These are phyloP conservation scores for Pittosporum tobira DNA, from an alignment of 129 eudicot species.

Conservation along the genomic window DNA sequence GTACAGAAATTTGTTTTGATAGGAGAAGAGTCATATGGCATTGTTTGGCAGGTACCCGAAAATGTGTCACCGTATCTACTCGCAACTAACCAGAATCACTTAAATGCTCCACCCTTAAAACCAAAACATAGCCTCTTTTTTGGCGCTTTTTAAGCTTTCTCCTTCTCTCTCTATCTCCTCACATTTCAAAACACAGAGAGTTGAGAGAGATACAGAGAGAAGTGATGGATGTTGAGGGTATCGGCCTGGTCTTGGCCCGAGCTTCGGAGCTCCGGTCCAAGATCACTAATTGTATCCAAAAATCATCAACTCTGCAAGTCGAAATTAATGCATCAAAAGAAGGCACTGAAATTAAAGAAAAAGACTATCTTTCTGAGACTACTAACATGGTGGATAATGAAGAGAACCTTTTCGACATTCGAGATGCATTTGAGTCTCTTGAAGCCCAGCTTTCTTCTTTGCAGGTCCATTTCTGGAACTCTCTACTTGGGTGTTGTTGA, in stretches of 20 bases:
- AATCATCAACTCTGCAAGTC: constrained; percentile 11
- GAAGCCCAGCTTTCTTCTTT: constrained; percentile 73
- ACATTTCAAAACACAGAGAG: constrained; percentile 3
- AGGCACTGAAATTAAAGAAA: constrained; percentile 5
- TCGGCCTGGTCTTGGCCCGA: constrained; percentile 58
- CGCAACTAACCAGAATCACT: constrained; percentile 12
- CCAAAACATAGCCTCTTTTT: constrained; percentile 7
- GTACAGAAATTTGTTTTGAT: constrained; percentile 3
- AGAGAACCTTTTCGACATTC: constrained; percentile 61
- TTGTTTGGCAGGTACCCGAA: constrained; percentile 1
- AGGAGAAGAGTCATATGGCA: constrained; percentile 1
- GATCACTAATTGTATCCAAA: constrained; percentile 58
- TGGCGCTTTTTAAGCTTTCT: constrained; percentile 22
- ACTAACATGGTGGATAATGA: constrained; percentile 10
- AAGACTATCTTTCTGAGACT: neutral
- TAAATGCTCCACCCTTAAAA: neutral
- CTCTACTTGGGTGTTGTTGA: neutral
- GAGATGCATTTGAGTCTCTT: constrained; percentile 72
- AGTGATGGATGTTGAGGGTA: constrained; percentile 71
- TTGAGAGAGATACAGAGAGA: no score
- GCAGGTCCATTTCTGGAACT: constrained; percentile 40
- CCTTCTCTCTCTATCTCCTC: neutral
- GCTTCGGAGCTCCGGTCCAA: constrained; percentile 76
- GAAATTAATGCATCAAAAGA: constrained; percentile 2
- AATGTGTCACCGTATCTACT: constrained; percentile 6